Conservation (phyloP, 164 flowering plant genomes). For the Euptelea pleiosperma region DNA sequence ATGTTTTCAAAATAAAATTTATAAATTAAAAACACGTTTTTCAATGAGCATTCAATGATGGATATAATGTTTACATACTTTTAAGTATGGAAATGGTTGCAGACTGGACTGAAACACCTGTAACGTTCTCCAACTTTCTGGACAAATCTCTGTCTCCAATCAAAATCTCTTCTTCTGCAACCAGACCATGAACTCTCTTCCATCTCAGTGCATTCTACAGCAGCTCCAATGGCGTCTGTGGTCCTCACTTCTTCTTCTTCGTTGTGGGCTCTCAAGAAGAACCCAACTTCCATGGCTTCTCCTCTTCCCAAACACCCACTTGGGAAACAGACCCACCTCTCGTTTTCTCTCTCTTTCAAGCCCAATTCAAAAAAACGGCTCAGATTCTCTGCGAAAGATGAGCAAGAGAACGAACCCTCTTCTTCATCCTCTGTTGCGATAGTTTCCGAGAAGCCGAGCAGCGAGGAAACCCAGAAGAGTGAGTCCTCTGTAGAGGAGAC, state of each 20-base stretch:
- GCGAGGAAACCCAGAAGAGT: constrained; percentile 15
- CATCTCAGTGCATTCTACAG: background rate
- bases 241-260: constrained; percentile 17
- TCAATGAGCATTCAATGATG: no score
- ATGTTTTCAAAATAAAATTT: no score
- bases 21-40: no score
- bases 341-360: constrained; percentile 12
- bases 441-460: constrained; percentile 24
- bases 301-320: constrained; percentile 17
- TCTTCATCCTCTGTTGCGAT: constrained; percentile 30
- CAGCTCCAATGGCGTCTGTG: constrained; percentile 26
- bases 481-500: constrained; percentile 14
- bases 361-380: constrained; percentile 22
- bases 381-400: constrained; percentile 32
- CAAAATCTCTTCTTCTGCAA: constrained; percentile 2
- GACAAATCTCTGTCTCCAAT: constrained; percentile 22
- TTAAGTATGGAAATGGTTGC: no score
- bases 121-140: constrained; percentile 49
- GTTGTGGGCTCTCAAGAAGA: constrained; percentile 10
- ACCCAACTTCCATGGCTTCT: constrained; percentile 2
- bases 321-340: constrained; percentile 12
- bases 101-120: no score
- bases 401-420: constrained; percentile 30
- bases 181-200: constrained; percentile 11
- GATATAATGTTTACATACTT: no score